These are phyloP conservation scores for Tribonema minus DNA, from an alignment of 108 stramenopile species.

Conservation along the genomic window DNA sequence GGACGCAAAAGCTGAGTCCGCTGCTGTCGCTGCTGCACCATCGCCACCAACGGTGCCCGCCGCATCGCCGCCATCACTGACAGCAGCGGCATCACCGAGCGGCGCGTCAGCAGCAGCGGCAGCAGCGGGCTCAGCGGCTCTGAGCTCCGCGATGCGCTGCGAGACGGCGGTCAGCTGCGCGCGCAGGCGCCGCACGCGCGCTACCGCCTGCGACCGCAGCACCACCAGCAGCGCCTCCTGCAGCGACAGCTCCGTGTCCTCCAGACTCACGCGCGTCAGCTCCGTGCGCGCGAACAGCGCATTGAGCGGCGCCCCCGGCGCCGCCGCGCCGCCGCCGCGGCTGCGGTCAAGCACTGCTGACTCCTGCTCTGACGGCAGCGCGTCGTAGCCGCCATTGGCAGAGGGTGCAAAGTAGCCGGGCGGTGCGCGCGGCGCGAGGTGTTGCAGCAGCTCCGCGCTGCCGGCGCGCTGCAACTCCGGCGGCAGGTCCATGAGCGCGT, in stretches of 20 bases:
- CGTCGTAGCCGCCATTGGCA: not conserved
- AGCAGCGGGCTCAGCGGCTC: not conserved
- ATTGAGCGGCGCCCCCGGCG: not conserved
- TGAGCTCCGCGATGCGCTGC: no score
- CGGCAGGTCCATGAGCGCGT: not conserved
- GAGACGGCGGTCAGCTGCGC: no score
- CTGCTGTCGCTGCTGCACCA: not conserved
- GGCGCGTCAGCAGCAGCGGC: not conserved
- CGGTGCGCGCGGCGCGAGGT: constrained; percentile 10
- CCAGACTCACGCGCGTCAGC: not conserved
- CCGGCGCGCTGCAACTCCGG: not conserved
- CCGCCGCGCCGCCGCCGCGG: not conserved
- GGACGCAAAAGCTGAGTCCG: no score
- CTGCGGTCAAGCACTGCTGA: not conserved
- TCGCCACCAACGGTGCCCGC: not conserved
- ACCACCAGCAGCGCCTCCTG: constrained; percentile 27
- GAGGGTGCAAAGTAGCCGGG: constrained; percentile 7
- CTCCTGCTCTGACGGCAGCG: not conserved
- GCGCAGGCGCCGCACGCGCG: no score
- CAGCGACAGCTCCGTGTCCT: constrained; percentile 9
- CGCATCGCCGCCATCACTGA: not conserved
- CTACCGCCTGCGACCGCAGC: constrained; percentile 17
- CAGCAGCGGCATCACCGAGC: not conserved
- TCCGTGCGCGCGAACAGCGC: constrained; percentile 6
- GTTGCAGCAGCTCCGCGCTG: not conserved